These are phyloP conservation scores for Bryopsis sp. DNA, from an alignment of 139 green algal species.

Conservation along the genomic window DNA sequence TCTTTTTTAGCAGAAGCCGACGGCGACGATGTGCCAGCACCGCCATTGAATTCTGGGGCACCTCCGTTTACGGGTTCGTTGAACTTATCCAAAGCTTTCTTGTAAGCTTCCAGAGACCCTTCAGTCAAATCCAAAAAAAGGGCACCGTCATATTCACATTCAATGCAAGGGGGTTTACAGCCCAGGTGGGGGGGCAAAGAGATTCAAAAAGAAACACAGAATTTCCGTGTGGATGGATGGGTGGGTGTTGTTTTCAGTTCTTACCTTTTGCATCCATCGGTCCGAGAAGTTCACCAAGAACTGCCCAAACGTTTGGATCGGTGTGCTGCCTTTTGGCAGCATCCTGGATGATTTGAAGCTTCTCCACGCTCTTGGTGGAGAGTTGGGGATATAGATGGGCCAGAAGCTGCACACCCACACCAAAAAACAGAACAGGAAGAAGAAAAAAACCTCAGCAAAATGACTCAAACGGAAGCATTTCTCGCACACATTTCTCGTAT, in stretches of 20 bases:
- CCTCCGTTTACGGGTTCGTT: constrained; percentile 14
- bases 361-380: constrained; percentile 19
- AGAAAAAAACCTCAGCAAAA: too few relatives aligned
- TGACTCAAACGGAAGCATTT: too few relatives aligned
- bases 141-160: too few relatives aligned
- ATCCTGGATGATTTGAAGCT: constrained; percentile 10
- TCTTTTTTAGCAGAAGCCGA: too few relatives aligned
- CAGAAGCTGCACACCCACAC: constrained; percentile 25
- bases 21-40: too few relatives aligned
- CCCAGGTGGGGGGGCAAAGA: too few relatives aligned
- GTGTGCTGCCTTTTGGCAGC: constrained; percentile 30
- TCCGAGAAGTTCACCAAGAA: constrained; percentile 69
- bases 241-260: not conserved
- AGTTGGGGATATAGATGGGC: constrained; percentile 26
- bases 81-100: constrained; percentile 37
- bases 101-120: constrained; percentile 45
- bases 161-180: too few relatives aligned
- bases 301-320: constrained; percentile 60
- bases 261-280: constrained; percentile 49
- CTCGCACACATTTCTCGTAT: too few relatives aligned
- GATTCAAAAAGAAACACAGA: too few relatives aligned
- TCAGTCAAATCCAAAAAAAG: too few relatives aligned
- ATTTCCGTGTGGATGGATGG: not conserved
- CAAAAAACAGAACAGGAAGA: too few relatives aligned
- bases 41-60: too few relatives aligned